phyloP scores from a whole-genome alignment of 2,329 filamentous ascomycete genomes.

The Chaetomiaceae sp. region DNA sequence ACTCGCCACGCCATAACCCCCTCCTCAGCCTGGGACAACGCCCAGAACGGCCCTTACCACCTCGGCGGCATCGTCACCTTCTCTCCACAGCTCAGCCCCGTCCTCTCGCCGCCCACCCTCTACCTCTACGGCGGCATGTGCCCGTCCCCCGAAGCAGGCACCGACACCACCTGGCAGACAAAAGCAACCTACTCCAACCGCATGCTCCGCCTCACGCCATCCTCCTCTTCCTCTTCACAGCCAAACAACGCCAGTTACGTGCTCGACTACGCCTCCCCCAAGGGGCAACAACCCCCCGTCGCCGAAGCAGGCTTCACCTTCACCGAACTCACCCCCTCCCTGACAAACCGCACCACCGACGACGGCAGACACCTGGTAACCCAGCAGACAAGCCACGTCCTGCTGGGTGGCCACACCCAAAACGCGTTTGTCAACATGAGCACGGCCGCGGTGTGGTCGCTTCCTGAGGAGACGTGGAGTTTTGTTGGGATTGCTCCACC shows the following conservation, averaged over 20 bases:
- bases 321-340: constrained; percentile 66
- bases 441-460: constrained; percentile 77
- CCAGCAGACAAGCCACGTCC: constrained; percentile 72
- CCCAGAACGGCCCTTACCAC: constrained; percentile 43
- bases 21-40: constrained; percentile 21
- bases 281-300: constrained; percentile 64
- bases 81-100: constrained; percentile 54
- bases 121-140: constrained; percentile 94
- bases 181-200: constrained; percentile 72
- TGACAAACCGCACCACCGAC: constrained; percentile 50
- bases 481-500: constrained; percentile 64
- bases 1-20: constrained; percentile 23
- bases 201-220: constrained; percentile 61
- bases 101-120: constrained; percentile 50
- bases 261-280: constrained; percentile 37
- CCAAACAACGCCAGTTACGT: constrained; percentile 35
- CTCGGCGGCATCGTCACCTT: constrained; percentile 61
- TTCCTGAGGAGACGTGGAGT: constrained; percentile 83
- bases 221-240: constrained; percentile 28
- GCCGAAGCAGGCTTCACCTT: constrained; percentile 84
- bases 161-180: constrained; percentile 54
- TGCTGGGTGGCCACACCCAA: constrained; percentile 81
- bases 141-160: constrained; percentile 39
- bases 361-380: constrained; percentile 41
- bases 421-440: constrained; percentile 92